Base-by-base conservation (phyloP, 805 yeast genomes). In the Kuraishia floccosa region DNA sequence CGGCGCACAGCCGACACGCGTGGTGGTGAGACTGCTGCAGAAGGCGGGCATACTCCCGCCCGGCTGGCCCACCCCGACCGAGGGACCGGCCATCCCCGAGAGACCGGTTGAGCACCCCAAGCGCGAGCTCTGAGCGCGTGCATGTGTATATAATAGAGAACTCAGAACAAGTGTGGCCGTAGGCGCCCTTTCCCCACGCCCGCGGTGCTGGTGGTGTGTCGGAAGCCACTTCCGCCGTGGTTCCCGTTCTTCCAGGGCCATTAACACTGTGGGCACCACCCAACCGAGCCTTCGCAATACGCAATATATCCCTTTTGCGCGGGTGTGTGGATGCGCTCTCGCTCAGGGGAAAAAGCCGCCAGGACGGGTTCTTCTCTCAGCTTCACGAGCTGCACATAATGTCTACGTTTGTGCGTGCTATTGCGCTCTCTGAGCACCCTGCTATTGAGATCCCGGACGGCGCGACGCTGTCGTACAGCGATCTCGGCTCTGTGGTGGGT, bases 1-100 rank as follows among this genome's bases (percentile, higher is more conserved):
- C 13, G 98, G 98, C 9, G 97, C 97, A 1, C 94, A 83, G 50
- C 94, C 96, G 5, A 75, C 89, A 16, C 86, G 80, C 27, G 63
- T 91, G 3, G 94, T 89, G 9, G 68, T 74, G 3, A 73, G 73
- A 40, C 58, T 91, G 31, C 70, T 91, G 50, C 76, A 74, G 49
- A 84, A 77, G 52, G 85, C 82, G 27, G 86, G 95, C 36, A 69
- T 72, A 34, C 69, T 73, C 33, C 68, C 71, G 19, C 66, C 63
- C 33, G 63, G 63, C 38, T 72, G 78, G 79, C 77, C 78, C 30
- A 49, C 63, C 44, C 64, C 84, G 25, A 39, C 34, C 7, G 44
- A 35, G 23, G 45, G 40, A 22, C 39, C 46, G n/a, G 37, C 38
- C 14, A 33, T 40, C 10, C 35, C 42, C 14, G 39, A 33, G 19